These are phyloP conservation scores for Plasmodium yoelii DNA, from an alignment of 169 alveolate species.

Conservation along the genomic window DNA sequence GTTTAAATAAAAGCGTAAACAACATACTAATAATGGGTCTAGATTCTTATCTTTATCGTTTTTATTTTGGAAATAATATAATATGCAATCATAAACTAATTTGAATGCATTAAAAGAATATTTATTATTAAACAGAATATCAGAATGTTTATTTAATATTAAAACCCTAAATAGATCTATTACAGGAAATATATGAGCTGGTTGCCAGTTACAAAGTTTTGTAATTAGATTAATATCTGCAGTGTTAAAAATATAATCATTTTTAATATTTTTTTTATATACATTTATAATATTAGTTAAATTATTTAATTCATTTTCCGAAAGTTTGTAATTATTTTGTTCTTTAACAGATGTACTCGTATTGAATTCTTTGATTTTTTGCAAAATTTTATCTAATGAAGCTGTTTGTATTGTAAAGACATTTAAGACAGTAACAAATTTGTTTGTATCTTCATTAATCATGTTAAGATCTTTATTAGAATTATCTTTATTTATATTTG, in stretches of 20 bases:
- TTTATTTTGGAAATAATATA: constrained; percentile 34
- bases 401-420: constrained; percentile 52
- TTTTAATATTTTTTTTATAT: constrained; percentile 37
- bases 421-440: constrained; percentile 39
- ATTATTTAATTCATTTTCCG: constrained; percentile 24
- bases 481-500: not conserved
- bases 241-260: constrained; percentile 31
- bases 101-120: constrained; percentile 47
- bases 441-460: constrained; percentile 3
- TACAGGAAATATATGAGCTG: constrained; percentile 47
- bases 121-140: constrained; percentile 54
- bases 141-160: constrained; percentile 59
- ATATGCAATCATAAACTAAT: constrained; percentile 54
- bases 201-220: constrained; percentile 47
- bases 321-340: constrained; percentile 15
- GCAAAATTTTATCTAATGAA: constrained; percentile 60
- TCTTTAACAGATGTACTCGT: not conserved
- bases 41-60: constrained; percentile 38
- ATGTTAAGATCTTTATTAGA: not conserved
- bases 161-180: constrained; percentile 58
- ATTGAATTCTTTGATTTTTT: constrained; percentile 68
- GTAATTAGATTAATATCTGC: constrained; percentile 53
- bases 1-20: constrained; percentile 48
- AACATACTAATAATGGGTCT: constrained; percentile 42
- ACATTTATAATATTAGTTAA: constrained; percentile 38